Conservation (phyloP, 148 eudicot genomes). For the Cornus florida region DNA sequence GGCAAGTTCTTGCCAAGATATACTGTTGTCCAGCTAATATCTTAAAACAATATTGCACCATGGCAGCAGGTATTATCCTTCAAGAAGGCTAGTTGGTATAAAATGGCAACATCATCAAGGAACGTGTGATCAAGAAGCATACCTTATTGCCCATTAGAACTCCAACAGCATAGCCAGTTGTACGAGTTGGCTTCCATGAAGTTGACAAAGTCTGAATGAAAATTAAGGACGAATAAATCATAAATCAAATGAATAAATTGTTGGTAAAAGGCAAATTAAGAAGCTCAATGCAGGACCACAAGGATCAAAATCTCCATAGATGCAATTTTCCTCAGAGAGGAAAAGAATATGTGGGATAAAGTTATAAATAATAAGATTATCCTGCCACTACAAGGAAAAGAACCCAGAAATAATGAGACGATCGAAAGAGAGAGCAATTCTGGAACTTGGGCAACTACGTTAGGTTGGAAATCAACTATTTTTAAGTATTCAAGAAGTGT, state of each 20-base stretch:
- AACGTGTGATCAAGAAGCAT: constrained; percentile 12
- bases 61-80: neutral
- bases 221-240: neutral
- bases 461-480: too few relatives aligned
- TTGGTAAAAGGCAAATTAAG: neutral
- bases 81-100: neutral
- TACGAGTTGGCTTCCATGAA: constrained; percentile 39
- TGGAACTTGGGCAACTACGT: too few relatives aligned
- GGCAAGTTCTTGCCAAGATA: neutral
- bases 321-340: neutral
- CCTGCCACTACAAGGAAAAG: neutral
- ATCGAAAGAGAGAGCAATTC: neutral
- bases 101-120: neutral
- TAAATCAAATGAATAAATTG: neutral
- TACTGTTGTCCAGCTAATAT: neutral
- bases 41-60: neutral
- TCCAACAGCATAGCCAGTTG: constrained; percentile 67
- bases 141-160: constrained; percentile 73
- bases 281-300: neutral
- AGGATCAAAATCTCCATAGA: neutral
- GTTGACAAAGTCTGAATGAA: constrained; percentile 58
- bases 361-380: neutral
- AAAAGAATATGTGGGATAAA: too few relatives aligned
- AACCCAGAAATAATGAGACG: neutral
- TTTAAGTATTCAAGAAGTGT: too few relatives aligned